A percentile compares a stretch with the other conserved stretches of the same genome.
phyloP scores from a whole-genome alignment of 2,329 filamentous ascomycete genomes.

The Colletotrichum spaethianum region DNA sequence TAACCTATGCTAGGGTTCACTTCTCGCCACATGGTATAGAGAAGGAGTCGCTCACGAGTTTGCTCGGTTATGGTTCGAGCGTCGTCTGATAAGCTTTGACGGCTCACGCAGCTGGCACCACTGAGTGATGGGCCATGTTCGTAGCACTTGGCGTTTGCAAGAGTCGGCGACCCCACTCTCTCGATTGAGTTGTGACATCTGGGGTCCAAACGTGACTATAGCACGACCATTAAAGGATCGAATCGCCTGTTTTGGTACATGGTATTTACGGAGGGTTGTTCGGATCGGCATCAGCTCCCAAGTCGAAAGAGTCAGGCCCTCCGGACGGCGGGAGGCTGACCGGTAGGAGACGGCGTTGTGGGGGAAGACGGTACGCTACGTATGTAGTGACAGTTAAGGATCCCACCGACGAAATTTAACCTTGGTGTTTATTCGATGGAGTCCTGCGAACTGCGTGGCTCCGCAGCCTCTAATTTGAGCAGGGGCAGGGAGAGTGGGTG shows the following conservation, averaged over 20 bases:
- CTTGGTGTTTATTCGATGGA: conserved; percentile 8
- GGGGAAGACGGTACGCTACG: neutral
- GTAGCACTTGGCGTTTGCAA: too few relatives aligned
- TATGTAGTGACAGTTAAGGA: too few relatives aligned
- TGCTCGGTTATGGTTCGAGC: neutral
- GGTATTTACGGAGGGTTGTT: neutral
- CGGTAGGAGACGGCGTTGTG: neutral
- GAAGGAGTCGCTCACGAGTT: too few relatives aligned
- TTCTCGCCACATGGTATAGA: neutral
- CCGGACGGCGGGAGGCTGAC: neutral
- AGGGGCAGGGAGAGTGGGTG: too few relatives aligned
- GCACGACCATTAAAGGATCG: too few relatives aligned
- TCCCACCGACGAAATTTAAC: too few relatives aligned
- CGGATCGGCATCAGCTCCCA: too few relatives aligned
- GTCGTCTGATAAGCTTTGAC: neutral
- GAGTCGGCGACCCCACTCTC: too few relatives aligned
- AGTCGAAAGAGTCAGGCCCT: neutral
- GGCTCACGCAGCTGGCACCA: neutral
- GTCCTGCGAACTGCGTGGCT: neutral
- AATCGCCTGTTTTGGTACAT: too few relatives aligned
- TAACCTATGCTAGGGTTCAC: neutral
- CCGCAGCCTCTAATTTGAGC: neutral
- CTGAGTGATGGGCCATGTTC: neutral
- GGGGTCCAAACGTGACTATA: too few relatives aligned
- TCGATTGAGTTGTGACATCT: too few relatives aligned